These are phyloP conservation scores for Exobasidium cylindrosporum DNA, from an alignment of 1,284 basidiomycete species.

Conservation along the genomic window DNA sequence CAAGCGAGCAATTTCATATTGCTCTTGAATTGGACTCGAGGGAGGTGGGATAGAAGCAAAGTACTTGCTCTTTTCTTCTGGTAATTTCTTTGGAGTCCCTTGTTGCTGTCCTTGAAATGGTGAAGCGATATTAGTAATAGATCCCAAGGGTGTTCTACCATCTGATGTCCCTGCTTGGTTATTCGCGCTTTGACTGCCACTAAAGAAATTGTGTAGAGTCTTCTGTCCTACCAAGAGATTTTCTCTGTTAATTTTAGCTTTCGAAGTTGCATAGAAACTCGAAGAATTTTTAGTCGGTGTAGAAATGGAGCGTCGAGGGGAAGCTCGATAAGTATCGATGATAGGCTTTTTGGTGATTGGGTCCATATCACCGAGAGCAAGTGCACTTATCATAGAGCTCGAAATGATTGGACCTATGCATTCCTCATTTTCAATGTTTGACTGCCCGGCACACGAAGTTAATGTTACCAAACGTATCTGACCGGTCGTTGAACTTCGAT, in stretches of 20 bases:
- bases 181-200: not conserved
- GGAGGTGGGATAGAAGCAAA: not conserved
- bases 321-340: not conserved
- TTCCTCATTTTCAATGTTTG: conserved; percentile 25
- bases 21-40: not conserved
- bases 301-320: not conserved
- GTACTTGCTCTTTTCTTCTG: conserved; percentile 8
- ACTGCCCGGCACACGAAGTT: conserved; percentile 30
- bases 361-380: conserved; percentile 74
- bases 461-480: conserved; percentile 29
- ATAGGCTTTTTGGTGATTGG: conserved; percentile 64
- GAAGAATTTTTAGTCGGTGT: not conserved
- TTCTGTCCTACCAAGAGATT: not conserved
- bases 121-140: not conserved
- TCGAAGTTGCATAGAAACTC: not conserved
- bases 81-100: not conserved
- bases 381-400: conserved; percentile 58
- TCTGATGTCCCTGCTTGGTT: not conserved
- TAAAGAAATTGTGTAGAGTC: not conserved
- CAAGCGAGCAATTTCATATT: not conserved
- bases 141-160: not conserved
- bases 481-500: conserved; percentile 60
- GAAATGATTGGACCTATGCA: conserved; percentile 45
- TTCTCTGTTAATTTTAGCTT: not conserved
- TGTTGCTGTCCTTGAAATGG: too few species aligned